A percentile compares a stretch with the other conserved stretches of the same genome.
Conservation (phyloP, 2,329 filamentous ascomycete genomes). For the Aspergillus nomiae region DNA sequence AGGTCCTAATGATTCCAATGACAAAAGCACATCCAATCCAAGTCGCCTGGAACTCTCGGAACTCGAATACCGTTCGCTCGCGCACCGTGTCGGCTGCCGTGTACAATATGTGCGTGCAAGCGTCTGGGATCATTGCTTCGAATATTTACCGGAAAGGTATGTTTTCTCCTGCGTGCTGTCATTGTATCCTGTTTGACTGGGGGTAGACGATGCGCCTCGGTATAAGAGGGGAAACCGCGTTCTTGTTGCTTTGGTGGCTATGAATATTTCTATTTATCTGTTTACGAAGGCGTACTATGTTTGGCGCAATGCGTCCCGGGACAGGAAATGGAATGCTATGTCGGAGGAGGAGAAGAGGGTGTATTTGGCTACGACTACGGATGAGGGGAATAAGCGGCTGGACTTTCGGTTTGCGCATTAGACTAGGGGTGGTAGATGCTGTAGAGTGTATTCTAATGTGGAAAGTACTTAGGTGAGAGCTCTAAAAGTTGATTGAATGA, state of each 20-base stretch:
- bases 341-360: neutral
- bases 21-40: slow-evolving; percentile 32
- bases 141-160: slow-evolving; percentile 24
- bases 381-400: neutral
- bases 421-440: neutral
- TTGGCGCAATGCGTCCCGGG: neutral
- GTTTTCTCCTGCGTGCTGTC: neutral
- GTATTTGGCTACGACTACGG: neutral
- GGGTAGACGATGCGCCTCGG: neutral
- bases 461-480: no score
- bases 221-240: neutral
- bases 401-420: neutral
- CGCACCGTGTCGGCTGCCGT: slow-evolving; percentile 38
- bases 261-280: neutral
- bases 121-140: slow-evolving; percentile 31
- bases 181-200: no score
- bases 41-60: slow-evolving; percentile 33
- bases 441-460: no score
- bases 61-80: slow-evolving; percentile 39
- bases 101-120: slow-evolving; percentile 45
- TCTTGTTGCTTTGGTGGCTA: neutral
- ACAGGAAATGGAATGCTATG: neutral
- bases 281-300: neutral
- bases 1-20: slow-evolving; percentile 31
- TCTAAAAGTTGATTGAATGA: no score